Evolutionary conservation across 768 basidiomycete genomes (phyloP).

Genomic region (Lactarius deliciosus): DNA sequence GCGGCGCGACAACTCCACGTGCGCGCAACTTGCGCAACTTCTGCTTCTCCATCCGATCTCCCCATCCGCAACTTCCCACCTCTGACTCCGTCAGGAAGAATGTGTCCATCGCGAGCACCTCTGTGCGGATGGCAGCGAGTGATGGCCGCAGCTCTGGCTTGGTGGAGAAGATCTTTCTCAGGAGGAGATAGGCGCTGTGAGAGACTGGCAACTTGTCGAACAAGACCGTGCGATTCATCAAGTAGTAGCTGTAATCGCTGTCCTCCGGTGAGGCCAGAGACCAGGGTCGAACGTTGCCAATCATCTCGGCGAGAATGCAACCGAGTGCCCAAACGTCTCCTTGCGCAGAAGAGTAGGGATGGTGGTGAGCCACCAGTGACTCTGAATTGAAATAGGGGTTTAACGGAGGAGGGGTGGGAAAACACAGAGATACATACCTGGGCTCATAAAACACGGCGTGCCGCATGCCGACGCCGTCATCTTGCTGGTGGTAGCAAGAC

Average conservation of each 20-base stretch:
- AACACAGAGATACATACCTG: constrained; percentile 1
- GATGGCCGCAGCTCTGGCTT: constrained; percentile 62
- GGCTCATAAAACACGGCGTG: constrained; percentile 18
- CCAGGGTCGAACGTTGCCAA: constrained; percentile 18
- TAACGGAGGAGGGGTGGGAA: neutral
- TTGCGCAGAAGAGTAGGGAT: constrained; percentile 9
- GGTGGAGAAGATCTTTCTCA: constrained; percentile 60
- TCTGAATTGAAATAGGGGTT: constrained; percentile 6
- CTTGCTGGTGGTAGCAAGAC: constrained; percentile 16
- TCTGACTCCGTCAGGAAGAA: constrained; percentile 62
- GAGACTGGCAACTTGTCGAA: constrained; percentile 33
- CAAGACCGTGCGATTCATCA: constrained; percentile 4
- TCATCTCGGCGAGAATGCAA: constrained; percentile 23
- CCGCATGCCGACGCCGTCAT: constrained; percentile 7
- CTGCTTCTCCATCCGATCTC: neutral
- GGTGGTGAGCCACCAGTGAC: constrained; percentile 7
- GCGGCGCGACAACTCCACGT: neutral
- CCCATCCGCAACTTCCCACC: constrained; percentile 10
- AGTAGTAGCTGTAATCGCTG: neutral
- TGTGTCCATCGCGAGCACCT: constrained; percentile 53
- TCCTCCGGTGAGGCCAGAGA: neutral
- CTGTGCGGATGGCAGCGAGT: constrained; percentile 57
- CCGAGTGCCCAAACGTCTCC: constrained; percentile 27
- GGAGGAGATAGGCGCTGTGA: constrained; percentile 42
- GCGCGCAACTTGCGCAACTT: neutral